Conservation (phyloP, 2,329 filamentous ascomycete genomes). For the Botrytis paeoniae region DNA sequence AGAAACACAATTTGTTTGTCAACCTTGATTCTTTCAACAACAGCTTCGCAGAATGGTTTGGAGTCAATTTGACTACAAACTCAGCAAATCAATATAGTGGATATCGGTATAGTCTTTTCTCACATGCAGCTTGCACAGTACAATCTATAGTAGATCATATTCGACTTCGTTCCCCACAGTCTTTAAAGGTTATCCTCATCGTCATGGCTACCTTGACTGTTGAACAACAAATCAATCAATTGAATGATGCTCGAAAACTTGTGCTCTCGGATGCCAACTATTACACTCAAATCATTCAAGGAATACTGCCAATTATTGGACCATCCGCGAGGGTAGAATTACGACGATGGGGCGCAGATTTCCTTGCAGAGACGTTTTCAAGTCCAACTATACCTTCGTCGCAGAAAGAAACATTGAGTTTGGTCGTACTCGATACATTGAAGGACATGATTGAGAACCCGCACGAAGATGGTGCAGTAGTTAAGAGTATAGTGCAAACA, state of each 20-base stretch:
- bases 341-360: slow-evolving; percentile 93
- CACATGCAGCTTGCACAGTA: slow-evolving; percentile 27
- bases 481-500: slow-evolving; percentile 84
- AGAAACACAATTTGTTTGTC: slow-evolving; percentile 4
- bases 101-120: slow-evolving; percentile 20
- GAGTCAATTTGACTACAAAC: slow-evolving; percentile 3
- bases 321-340: slow-evolving; percentile 72
- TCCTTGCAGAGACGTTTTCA: slow-evolving; percentile 92
- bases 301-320: slow-evolving; percentile 87
- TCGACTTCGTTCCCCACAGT: slow-evolving; percentile 9
- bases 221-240: slow-evolving; percentile 77
- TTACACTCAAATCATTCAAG: slow-evolving; percentile 88
- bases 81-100: slow-evolving; percentile 5
- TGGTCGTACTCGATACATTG: slow-evolving; percentile 75
- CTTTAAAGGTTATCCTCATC: slow-evolving; percentile 21
- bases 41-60: slow-evolving; percentile 10
- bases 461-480: slow-evolving; percentile 74
- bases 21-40: slow-evolving; percentile 16
- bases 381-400: slow-evolving; percentile 76
- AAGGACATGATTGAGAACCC: slow-evolving; percentile 65
- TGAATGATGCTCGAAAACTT: slow-evolving; percentile 85
- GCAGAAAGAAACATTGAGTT: slow-evolving; percentile 77
- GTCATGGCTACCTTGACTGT: slow-evolving; percentile 58
- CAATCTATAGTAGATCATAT: slow-evolving; percentile 31
- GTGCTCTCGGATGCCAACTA: slow-evolving; percentile 83